phyloP scores from a whole-genome alignment of 2,329 filamentous ascomycete genomes.

The Colletotrichum agaves region DNA sequence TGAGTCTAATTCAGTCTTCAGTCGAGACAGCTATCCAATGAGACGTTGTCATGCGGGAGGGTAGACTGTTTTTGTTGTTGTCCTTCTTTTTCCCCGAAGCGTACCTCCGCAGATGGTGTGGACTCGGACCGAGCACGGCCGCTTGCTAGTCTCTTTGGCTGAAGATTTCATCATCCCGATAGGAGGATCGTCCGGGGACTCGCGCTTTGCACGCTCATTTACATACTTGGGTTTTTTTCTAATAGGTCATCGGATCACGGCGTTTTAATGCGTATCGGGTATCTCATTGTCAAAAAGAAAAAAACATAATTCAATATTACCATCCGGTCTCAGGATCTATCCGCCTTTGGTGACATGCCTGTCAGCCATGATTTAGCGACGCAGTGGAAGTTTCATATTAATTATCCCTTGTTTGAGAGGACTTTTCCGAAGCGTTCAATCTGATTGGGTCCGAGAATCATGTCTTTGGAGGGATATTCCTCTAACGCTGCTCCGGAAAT shows the following conservation, averaged over 20 bases:
- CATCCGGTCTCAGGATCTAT: not conserved
- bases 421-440: not conserved
- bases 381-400: not conserved
- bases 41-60: not conserved
- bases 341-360: not conserved
- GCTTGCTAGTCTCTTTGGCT: conserved; percentile 7
- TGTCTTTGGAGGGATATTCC: not conserved
- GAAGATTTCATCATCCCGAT: conserved; percentile 1
- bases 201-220: conserved; percentile 11
- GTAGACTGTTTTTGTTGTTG: conserved; percentile 1
- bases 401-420: not conserved
- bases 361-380: not conserved
- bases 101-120: not conserved
- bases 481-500: too few relatives aligned
- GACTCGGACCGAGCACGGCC: not conserved
- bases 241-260: conserved; percentile 12
- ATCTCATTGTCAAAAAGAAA: conserved; percentile 5
- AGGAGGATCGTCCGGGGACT: not conserved
- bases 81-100: not conserved
- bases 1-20: not conserved
- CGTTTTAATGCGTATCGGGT: conserved; percentile 17
- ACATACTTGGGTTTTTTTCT: conserved; percentile 4
- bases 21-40: not conserved
- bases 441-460: not conserved
- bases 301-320: not conserved